phyloP scores from a whole-genome alignment of 1,139 yeast species.

The Pichia sp. region DNA sequence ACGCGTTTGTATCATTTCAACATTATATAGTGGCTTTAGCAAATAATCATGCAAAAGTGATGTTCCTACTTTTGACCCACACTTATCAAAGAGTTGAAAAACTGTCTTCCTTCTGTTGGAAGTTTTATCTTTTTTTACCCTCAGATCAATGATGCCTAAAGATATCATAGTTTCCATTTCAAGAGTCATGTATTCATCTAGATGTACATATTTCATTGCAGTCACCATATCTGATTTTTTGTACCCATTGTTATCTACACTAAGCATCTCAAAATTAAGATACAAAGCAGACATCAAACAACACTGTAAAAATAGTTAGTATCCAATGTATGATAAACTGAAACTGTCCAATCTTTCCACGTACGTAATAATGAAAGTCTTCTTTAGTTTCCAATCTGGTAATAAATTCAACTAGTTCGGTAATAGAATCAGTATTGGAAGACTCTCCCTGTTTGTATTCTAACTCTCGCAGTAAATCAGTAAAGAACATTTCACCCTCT shows the following conservation, averaged over 20 bases:
- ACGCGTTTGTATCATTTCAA: conserved; percentile 24
- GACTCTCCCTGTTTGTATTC: neutral
- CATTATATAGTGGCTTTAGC: conserved; percentile 28
- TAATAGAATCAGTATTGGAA: too few species aligned
- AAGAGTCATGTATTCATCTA: conserved; percentile 25
- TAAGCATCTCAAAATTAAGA: conserved; percentile 7
- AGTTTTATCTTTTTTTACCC: too few species aligned
- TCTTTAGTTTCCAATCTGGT: conserved; percentile 1
- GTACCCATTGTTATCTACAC: neutral
- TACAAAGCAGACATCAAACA: conserved; percentile 3
- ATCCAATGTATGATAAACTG: neutral
- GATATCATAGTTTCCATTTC: conserved; percentile 33
- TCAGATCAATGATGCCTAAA: conserved; percentile 28
- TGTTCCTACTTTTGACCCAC: conserved; percentile 28
- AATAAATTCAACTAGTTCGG: neutral
- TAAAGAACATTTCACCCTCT: conserved; percentile 10
- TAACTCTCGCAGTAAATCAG: conserved; percentile 5
- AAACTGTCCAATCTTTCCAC: neutral
- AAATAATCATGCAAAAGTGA: conserved; percentile 30
- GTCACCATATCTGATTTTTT: conserved; percentile 7
- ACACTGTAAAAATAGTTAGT: conserved; percentile 9
- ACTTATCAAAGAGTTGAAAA: conserved; percentile 24
- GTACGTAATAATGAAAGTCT: conserved; percentile 8
- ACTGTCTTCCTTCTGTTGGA: conserved; percentile 21
- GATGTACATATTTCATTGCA: conserved; percentile 3